Percentiles rank a stretch among this genome's conserved stretches.
These are phyloP conservation scores for Aspergillus panamensis DNA, from an alignment of 495 filamentous ascomycete species.

Conservation along the genomic window DNA sequence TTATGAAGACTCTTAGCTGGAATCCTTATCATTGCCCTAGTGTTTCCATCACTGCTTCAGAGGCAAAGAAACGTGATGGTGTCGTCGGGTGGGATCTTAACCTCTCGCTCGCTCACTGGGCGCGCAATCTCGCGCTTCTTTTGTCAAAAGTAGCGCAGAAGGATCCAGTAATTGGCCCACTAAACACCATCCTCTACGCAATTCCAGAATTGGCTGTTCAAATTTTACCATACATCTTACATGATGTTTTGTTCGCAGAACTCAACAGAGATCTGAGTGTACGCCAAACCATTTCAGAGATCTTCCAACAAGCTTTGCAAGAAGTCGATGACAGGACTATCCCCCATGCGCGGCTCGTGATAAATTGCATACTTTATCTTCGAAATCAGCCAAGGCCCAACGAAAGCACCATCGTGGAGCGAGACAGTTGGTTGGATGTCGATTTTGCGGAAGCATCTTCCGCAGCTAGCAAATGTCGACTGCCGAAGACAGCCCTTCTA, in stretches of 20 bases:
- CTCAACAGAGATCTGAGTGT: conserved; percentile 27
- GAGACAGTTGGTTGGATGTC: conserved; percentile 80
- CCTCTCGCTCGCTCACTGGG: conserved; percentile 51
- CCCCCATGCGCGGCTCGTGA: conserved; percentile 56
- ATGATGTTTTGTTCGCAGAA: conserved; percentile 64
- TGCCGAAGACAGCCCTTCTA: conserved; percentile 81
- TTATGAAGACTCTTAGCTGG: conserved; percentile 47
- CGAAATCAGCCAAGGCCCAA: conserved; percentile 71
- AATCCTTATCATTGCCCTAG: conserved; percentile 39
- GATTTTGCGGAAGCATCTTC: conserved; percentile 68
- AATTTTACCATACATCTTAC: conserved; percentile 74
- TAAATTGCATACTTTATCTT: conserved; percentile 83
- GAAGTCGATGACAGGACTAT: conserved; percentile 34
- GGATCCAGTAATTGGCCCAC: conserved; percentile 62
- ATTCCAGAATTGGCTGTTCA: conserved; percentile 66
- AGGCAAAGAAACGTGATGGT: conserved; percentile 19
- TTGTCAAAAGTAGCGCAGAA: conserved; percentile 57
- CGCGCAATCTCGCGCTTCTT: conserved; percentile 57
- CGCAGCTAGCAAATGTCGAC: conserved; percentile 75
- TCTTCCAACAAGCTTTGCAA: conserved; percentile 37
- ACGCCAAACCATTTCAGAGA: conserved; percentile 41
- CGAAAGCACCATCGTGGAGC: conserved; percentile 73
- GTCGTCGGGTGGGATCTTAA: conserved; percentile 16
- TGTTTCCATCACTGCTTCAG: conserved; percentile 16
- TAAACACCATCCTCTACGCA: conserved; percentile 57